Evolutionary conservation across 140 eudicot genomes (phyloP), one percentile per base, ranked within the genome.

Genomic region (Senecio squalidus): DNA sequence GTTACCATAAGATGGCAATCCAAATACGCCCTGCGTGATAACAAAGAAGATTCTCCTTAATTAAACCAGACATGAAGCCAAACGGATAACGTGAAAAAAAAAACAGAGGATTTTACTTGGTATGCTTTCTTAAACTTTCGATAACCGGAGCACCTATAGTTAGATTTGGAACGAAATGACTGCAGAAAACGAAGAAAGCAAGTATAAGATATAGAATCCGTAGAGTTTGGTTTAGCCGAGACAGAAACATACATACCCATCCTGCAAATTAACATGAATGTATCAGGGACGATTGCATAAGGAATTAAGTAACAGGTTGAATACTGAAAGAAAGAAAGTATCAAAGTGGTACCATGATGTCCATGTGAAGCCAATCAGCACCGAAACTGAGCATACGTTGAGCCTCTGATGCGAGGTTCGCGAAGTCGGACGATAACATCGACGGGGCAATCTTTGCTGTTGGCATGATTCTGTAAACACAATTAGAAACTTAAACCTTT

Each of bases 1-100:
- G 99, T 93, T 52, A 93, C 99, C 99, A 93, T 93, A 53, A 88
- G 85, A 62, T 93, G 99, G 78, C 99, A 93, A 80, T 93, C 99
- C 66, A 93, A 58, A 71, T 93, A 88, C 5, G 96, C 96, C 50
- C 99, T 93, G 84, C 40, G 62, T 22, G 15, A 45, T 13, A 62
- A 28, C 58, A 29, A 3, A 59, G 9, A 16, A 3, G 2, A 26
- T 28, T 31, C 39, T 29, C 6, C 18, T 51, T 50, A 4, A 13
- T 60, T 28, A 6, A 24, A n/a, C 63, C 55, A 20, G 21, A 27
- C 62, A 10, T 66, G 47, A 54, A 17, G 24, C 18, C 27, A 28
- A 9, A 27, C 38, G 46, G 26, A 31, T 46, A 62, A 9, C 11
- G 30, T 25, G 46, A 57, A 47, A 39, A 2, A 30, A 15, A 41